These are phyloP conservation scores for Nymphaea thermarum DNA, from an alignment of 164 flowering plant species.

Conservation along the genomic window DNA sequence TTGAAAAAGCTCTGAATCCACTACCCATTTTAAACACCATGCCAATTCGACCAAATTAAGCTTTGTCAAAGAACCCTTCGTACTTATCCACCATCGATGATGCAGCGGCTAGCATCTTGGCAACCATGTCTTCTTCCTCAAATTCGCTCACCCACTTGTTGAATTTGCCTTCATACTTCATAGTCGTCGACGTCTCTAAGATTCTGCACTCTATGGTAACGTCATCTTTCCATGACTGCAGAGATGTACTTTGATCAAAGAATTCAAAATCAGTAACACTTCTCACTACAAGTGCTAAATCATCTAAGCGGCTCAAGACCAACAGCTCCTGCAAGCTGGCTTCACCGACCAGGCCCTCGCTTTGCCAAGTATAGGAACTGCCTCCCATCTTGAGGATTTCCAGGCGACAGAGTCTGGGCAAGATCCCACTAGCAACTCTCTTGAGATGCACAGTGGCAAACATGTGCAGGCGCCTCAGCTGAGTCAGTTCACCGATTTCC, in stretches of 20 bases:
- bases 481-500: slow-evolving; percentile 1
- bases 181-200: not conserved
- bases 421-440: not conserved
- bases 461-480: not conserved
- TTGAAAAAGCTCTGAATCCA: no score
- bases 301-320: not conserved
- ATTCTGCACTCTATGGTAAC: not conserved
- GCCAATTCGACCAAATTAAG: not conserved
- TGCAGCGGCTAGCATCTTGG: not conserved
- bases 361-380: not conserved
- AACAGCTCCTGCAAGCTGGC: not conserved
- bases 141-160: not conserved
- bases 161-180: not conserved
- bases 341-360: not conserved
- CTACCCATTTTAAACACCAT: not conserved
- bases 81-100: not conserved
- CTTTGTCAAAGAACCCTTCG: not conserved
- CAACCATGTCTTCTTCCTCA: not conserved
- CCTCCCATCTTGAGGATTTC: not conserved
- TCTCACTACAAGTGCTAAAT: not conserved
- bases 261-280: not conserved
- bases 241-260: not conserved
- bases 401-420: not conserved
- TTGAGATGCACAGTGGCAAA: not conserved
- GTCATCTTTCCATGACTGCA: not conserved